Evolutionary conservation across 176 grass and related monocot species (phyloP).

Genomic region (Eleusine coracana): DNA sequence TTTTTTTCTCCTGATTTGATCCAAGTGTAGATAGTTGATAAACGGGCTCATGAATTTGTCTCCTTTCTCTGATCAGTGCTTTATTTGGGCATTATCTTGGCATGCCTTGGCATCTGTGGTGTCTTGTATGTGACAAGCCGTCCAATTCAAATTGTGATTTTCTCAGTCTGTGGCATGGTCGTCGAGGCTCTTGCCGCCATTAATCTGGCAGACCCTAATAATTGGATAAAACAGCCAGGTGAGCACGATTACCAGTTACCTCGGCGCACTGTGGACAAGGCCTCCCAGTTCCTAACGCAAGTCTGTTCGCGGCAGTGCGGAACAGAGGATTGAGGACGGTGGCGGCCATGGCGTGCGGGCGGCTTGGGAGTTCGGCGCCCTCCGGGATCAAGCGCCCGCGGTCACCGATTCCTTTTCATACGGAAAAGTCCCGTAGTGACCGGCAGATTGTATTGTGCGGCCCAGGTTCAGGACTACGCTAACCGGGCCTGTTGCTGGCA

Average conservation of each 20-base stretch:
- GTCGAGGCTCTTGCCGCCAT: neutral
- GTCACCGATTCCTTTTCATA: too few relatives aligned
- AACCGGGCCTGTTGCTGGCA: neutral
- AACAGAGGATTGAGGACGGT: neutral
- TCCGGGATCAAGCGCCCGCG: too few relatives aligned
- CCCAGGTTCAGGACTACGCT: neutral
- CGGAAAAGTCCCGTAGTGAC: neutral
- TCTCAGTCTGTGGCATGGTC: neutral
- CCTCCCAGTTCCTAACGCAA: neutral
- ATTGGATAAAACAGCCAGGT: neutral
- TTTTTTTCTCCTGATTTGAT: slow-evolving; percentile 19
- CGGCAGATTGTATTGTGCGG: neutral
- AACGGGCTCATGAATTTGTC: slow-evolving; percentile 5
- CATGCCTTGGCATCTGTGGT: neutral
- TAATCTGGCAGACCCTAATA: neutral
- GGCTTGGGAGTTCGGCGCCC: too few relatives aligned
- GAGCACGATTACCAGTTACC: neutral
- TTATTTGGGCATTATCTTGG: neutral
- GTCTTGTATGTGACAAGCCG: neutral
- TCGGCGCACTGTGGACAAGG: neutral
- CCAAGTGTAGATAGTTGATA: slow-evolving; percentile 49
- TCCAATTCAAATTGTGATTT: neutral
- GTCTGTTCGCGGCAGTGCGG: neutral
- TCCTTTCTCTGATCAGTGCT: neutral
- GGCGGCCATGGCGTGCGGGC: too few relatives aligned